A percentile compares a stretch with the other conserved stretches of the same genome.
These are phyloP conservation scores for Amanita pseudoporphyria DNA, from an alignment of 768 basidiomycete species.

Conservation along the genomic window DNA sequence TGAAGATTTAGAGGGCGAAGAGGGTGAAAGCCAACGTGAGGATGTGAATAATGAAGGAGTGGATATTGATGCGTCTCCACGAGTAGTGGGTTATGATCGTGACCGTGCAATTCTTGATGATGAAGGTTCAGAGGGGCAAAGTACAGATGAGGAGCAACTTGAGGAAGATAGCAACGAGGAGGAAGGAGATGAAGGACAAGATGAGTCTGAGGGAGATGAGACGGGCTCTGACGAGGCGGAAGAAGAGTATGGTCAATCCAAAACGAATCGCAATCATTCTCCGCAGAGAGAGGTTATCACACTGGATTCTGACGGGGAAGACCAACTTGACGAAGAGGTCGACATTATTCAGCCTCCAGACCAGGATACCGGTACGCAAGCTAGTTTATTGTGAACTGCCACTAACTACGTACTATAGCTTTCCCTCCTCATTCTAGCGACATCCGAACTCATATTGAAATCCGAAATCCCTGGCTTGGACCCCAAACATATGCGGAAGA, in stretches of 20 bases:
- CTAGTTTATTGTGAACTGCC: constrained; percentile 1
- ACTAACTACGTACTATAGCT: constrained; percentile 13
- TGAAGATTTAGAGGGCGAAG: not conserved
- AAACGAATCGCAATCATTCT: not conserved
- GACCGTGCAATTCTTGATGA: constrained; percentile 6
- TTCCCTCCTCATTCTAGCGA: constrained; percentile 13
- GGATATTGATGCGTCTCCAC: not conserved
- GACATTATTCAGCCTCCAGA: constrained; percentile 23
- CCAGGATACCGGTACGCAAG: constrained; percentile 22
- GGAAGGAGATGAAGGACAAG: constrained; percentile 13
- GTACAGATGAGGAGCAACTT: constrained; percentile 11
- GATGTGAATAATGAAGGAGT: not conserved
- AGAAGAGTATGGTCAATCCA: constrained; percentile 4
- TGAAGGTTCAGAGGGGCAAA: constrained; percentile 12
- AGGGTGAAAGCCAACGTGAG: not conserved
- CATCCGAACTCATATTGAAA: constrained; percentile 14
- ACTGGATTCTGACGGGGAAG: constrained; percentile 15
- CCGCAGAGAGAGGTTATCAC: constrained; percentile 14
- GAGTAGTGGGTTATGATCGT: not conserved
- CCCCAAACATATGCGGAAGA: constrained; percentile 26
- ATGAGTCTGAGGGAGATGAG: constrained; percentile 11
- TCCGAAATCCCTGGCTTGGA: constrained; percentile 26
- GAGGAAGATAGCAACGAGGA: constrained; percentile 13
- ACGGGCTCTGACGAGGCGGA: constrained; percentile 8
- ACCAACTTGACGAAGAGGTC: constrained; percentile 9